phyloP scores from a whole-genome alignment of 1,139 yeast genomes.

The Barnettozyma hawaiiensis region DNA sequence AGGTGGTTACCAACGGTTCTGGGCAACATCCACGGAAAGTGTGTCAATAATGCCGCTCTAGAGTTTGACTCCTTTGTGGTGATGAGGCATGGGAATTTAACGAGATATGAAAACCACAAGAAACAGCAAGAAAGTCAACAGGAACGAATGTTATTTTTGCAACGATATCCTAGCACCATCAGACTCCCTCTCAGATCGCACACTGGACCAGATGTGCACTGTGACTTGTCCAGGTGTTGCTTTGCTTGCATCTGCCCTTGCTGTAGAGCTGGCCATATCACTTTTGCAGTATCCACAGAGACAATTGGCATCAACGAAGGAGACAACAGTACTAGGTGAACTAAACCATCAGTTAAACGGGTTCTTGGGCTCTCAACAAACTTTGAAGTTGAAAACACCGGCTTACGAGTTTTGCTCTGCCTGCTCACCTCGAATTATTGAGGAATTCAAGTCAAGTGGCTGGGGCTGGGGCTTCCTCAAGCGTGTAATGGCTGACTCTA shows the following conservation, averaged over 20 bases:
- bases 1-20: slow-evolving; percentile 93
- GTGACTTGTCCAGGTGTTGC: slow-evolving; percentile 98
- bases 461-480: slow-evolving; percentile 88
- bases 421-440: slow-evolving; percentile 58
- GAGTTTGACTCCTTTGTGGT: slow-evolving; percentile 93
- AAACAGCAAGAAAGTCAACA: slow-evolving; percentile 14
- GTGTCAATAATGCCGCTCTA: slow-evolving; percentile 84
- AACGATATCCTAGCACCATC: slow-evolving; percentile 93
- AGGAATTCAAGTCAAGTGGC: slow-evolving; percentile 45
- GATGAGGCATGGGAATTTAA: slow-evolving; percentile 73
- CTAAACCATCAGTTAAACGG: slow-evolving; percentile 92
- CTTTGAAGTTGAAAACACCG: slow-evolving; percentile 61
- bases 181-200: slow-evolving; percentile 77
- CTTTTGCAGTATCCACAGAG: slow-evolving; percentile 59
- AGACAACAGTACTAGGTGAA: slow-evolving; percentile 50
- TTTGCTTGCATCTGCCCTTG: slow-evolving; percentile 75
- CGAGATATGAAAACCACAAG: not conserved
- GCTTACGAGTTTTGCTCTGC: slow-evolving; percentile 79
- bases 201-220: slow-evolving; percentile 96
- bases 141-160: slow-evolving; percentile 83
- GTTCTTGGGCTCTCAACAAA: slow-evolving; percentile 60
- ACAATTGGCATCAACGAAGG: slow-evolving; percentile 41
- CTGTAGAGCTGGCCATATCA: slow-evolving; percentile 78
- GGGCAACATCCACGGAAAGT: slow-evolving; percentile 58
- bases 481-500: slow-evolving; percentile 57